Evolutionary conservation across 768 basidiomycete species (phyloP), one percentile per base, ranked within the genome.

Genomic region (Tylopilus sp.): DNA sequence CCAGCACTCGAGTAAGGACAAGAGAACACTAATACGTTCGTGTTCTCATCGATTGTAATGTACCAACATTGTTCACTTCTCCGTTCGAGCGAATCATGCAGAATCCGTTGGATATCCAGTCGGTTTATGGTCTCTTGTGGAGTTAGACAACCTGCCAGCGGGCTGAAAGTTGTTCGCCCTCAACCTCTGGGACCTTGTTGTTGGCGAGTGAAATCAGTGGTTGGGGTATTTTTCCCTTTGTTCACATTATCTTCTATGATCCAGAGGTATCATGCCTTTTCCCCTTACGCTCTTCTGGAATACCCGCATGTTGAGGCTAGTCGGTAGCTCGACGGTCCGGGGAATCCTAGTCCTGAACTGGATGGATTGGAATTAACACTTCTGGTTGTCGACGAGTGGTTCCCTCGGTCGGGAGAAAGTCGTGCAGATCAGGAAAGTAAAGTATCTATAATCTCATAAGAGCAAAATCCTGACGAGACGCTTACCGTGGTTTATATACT

Each of bases 291-390:
- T 69, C 19, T 71, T 70, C 6, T 98, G 72, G 48, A 89, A 86
- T 0, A 65, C 60, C 37, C 85, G 73, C 55, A 98, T n/a, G 74
- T 54, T 85, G 81, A 11, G 82, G 78, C 94, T 95, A 98, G 19
- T 82, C 76, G 51, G 98, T 91, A 12, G 94, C 95, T 1, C 91
- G 91, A 7, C 82, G 75, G n/a, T n/a, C n/a, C 0, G 95, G 82
- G 24, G 84, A 79, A 67, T 99, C 97, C 97, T 97, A 99, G 69
- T 99, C 97, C 68, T 90, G 89, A 3, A 95, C 71, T 0, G 88
- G 85, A 61, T 97, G 92, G 24, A 67, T 49, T 13, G 68, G 68
- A 24, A 70, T 24, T 21, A 61, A 17, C 38, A 64, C 62, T 55
- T 66, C 60, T 6, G 69, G 68, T 70, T 71, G 16, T 30, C 31